Evolutionary conservation across 192 early-diverging fungal genomes (phyloP).

Genomic region (Geranomyces variabilis): DNA sequence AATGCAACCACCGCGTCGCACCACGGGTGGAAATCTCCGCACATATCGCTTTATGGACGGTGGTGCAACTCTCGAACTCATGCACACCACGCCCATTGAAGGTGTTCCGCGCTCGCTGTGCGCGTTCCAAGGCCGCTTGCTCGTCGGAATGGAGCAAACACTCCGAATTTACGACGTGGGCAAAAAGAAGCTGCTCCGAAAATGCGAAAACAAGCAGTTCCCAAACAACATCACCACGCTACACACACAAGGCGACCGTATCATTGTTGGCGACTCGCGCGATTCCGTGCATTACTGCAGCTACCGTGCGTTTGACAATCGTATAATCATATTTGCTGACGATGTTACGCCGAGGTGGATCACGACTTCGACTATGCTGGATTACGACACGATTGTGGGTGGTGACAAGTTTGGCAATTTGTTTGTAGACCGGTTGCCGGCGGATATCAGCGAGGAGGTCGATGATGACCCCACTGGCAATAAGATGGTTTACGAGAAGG

Average conservation of each 20-base stretch:
- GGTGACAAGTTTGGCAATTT: constrained; percentile 99
- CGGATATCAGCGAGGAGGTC: constrained; percentile 66
- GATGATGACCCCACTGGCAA: constrained; percentile 89
- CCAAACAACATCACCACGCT: constrained; percentile 74
- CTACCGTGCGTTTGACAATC: constrained; percentile 74
- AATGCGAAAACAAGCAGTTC: constrained; percentile 83
- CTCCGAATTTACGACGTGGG: constrained; percentile 94
- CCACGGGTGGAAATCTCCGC: constrained; percentile 71
- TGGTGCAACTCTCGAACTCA: constrained; percentile 69
- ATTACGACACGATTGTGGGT: constrained; percentile 89
- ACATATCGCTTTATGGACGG: constrained; percentile 72
- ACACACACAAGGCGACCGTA: constrained; percentile 78
- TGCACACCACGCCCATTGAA: constrained; percentile 88
- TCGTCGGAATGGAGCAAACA: constrained; percentile 85
- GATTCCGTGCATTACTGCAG: constrained; percentile 82
- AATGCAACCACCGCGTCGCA: constrained; percentile 64
- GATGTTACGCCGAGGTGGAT: constrained; percentile 89
- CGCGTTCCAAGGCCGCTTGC: constrained; percentile 82
- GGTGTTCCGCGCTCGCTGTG: constrained; percentile 82
- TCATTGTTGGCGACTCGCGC: constrained; percentile 85
- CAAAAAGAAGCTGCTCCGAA: constrained; percentile 83
- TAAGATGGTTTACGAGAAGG: constrained; percentile 78
- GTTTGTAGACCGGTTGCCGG: constrained; percentile 73
- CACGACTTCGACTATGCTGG: constrained; percentile 76
- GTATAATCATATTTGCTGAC: constrained; percentile 89